These are phyloP conservation scores for Globisporangium okanoganense DNA, from an alignment of 352 stramenopile species.

Conservation along the genomic window DNA sequence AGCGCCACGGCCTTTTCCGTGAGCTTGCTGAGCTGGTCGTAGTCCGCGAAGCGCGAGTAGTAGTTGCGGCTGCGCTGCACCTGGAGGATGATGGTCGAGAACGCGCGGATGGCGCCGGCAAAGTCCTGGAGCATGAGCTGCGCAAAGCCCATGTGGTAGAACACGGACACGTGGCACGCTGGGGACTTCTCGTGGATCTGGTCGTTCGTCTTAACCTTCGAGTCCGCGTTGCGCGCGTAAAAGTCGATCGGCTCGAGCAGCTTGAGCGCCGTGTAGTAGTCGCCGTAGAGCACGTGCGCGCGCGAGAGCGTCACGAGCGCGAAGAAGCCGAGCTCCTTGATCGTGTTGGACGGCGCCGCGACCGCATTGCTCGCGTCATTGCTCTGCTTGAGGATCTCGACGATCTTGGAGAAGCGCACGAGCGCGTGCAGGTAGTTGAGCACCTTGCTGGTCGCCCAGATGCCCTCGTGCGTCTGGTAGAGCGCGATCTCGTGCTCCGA, in stretches of 20 bases:
- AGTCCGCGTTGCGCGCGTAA: conserved; percentile 27
- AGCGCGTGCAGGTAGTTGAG: conserved; percentile 95
- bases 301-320: conserved; percentile 92
- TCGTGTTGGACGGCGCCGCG: conserved; percentile 50
- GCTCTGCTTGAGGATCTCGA: conserved; percentile 77
- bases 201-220: conserved; percentile 50
- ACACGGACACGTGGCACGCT: conserved; percentile 91
- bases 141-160: conserved; percentile 97
- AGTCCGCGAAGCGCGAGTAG: conserved; percentile 89
- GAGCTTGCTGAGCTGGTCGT: conserved; percentile 94
- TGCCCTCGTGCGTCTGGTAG: conserved; percentile 80
- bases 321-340: conserved; percentile 96
- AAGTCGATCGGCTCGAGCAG: conserved; percentile 91
- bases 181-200: conserved; percentile 91
- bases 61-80: conserved; percentile 89
- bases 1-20: conserved; percentile 95
- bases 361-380: conserved; percentile 18
- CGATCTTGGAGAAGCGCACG: conserved; percentile 90
- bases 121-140: conserved; percentile 98
- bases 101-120: conserved; percentile 88
- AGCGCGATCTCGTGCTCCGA: conserved; percentile 48
- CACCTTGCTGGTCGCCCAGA: conserved; percentile 95
- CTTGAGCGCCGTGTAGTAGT: conserved; percentile 94
- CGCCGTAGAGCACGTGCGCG: conserved; percentile 95
- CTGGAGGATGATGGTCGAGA: conserved; percentile 88